Conservation (phyloP, 2,329 filamentous ascomycete species). For the Fonsecaea pugnacius region DNA sequence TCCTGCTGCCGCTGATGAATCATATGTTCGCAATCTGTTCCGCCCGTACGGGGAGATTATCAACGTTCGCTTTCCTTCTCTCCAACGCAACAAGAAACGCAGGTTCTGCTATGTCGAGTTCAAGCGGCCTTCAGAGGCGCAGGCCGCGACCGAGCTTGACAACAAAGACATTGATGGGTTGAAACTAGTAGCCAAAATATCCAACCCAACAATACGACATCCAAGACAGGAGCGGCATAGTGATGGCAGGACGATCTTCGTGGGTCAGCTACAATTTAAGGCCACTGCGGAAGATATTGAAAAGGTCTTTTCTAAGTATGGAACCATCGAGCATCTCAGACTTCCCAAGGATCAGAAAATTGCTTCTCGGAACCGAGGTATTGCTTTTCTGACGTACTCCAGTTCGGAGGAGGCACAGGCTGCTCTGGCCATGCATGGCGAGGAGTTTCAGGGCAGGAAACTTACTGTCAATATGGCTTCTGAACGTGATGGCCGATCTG, state of each 20-base stretch:
- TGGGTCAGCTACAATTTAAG: conserved; percentile 69
- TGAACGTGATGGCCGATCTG: conserved; percentile 45
- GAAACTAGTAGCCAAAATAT: conserved; percentile 77
- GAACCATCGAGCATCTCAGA: conserved; percentile 72
- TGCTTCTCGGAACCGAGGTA: conserved; percentile 67
- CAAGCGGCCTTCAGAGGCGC: conserved; percentile 67
- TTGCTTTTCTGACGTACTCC: conserved; percentile 77
- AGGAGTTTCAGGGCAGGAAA: conserved; percentile 69
- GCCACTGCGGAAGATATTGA: conserved; percentile 70
- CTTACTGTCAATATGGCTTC: conserved; percentile 66
- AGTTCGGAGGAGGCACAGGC: conserved; percentile 52
- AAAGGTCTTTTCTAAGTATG: conserved; percentile 74
- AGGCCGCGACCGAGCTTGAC: conserved; percentile 73
- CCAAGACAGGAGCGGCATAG: conserved; percentile 76
- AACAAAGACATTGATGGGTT: conserved; percentile 68
- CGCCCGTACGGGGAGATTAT: conserved; percentile 76
- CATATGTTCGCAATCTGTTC: conserved; percentile 61
- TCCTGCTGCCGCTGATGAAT: conserved; percentile 60
- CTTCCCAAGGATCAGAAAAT: conserved; percentile 71
- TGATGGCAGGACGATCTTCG: conserved; percentile 85
- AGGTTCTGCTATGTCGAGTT: conserved; percentile 98
- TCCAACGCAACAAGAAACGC: conserved; percentile 84
- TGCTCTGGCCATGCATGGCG: conserved; percentile 70
- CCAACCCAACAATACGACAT: conserved; percentile 78
- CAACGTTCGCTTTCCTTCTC: conserved; percentile 83